Base-by-base conservation (phyloP, 1,139 yeast species). In the Casaregolazyma suthepensis region DNA sequence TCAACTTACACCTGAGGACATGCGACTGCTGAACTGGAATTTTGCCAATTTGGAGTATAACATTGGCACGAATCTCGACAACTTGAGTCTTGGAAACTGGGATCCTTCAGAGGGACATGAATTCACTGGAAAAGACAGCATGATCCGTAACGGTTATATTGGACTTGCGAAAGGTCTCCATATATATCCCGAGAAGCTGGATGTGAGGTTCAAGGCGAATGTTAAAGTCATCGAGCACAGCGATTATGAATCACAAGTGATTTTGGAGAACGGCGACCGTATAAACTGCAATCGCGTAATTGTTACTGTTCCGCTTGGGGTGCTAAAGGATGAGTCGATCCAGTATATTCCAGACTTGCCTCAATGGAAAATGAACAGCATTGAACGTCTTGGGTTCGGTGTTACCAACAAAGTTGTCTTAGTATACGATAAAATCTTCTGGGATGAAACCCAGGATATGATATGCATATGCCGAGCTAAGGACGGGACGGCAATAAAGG, bases 301-400 rank as follows among this genome's bases (percentile, higher is more conserved):
- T 1, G 65, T 73, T 23, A 72, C 77, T 1, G 72, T 69, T 0
- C 78, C 78, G 1, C 63, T 74, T 3, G 77, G 77, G 0, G 74
- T 73, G 1, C 61, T 74, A 45, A 74, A 74, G 56, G 66, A 66
- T 38, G 63, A 74, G 10, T 57, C 68, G 2, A 63, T 74, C 43
- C 73, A 71, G 57, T 74, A 74, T 54, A 69, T 70, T 46, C 78
- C 78, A 0, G 75, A 71, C 49, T 57, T 74, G 15, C 77, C 77
- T 7, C 72, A 70, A 43, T 70, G 75, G 74, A 74, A 74, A 54
- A 58, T 66, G 6, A 71, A 71, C 51, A 68, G 75, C 22, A 73
- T 74, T 43, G 70, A 68, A 52, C 63, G 73, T 1, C 64, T 74
- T 4, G 76, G 75, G 1, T 72, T 68, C 52, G 77, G 77, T 1